Base-by-base conservation (phyloP, 345 rosid species). In the Salix suchowensis region DNA sequence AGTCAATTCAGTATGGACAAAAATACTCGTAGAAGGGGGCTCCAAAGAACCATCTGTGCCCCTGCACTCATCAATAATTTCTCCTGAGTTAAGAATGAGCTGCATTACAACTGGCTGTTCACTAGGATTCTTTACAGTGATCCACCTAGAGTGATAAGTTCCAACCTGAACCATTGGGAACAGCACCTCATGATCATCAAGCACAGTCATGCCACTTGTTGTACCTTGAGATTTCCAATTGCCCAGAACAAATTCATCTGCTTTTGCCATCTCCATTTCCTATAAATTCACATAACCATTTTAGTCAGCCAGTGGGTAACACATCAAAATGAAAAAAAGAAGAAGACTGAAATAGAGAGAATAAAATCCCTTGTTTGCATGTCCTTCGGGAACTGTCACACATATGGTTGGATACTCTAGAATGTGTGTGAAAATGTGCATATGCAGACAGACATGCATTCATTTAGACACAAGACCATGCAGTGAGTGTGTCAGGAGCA, bases 211-310 rank as follows among this genome's bases (percentile, higher is more conserved):
- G 75, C 81, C 80, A 21, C 67, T 82, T 32, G 77, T 30, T 26
- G 82, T 76, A 48, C 91, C 89, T 77, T 87, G 92, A 77, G 91
- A 85, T 86, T 85, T 91, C 93, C 93, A 89, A 76, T 86, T 88
- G 30, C 42, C 77, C 76, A 89, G 79, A 18, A 89, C 85, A 69
- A 82, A 55, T 74, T 88, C 88, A 81, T 89, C 96, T 39, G 84
- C 87, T 73, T 84, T 84, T 50, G 74, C 80, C 9, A 75, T 52
- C 77, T 80, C 83, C 73, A 67, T 58, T 44, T 46, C 88, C 92
- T 87, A 58, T 15, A 69, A 69, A 58, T 72, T 76, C 70, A 48
- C 36, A 67, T 6, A 73, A 70, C 11, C 70, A 76, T 36, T 30
- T 81, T 40, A 78, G 70, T 30, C 23, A 72, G 21, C 44, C 23